Percentiles rank a stretch among this genome's conserved stretches.
Evolutionary conservation across 345 rosid species (phyloP).

Genomic region (Raphanus sativus): DNA sequence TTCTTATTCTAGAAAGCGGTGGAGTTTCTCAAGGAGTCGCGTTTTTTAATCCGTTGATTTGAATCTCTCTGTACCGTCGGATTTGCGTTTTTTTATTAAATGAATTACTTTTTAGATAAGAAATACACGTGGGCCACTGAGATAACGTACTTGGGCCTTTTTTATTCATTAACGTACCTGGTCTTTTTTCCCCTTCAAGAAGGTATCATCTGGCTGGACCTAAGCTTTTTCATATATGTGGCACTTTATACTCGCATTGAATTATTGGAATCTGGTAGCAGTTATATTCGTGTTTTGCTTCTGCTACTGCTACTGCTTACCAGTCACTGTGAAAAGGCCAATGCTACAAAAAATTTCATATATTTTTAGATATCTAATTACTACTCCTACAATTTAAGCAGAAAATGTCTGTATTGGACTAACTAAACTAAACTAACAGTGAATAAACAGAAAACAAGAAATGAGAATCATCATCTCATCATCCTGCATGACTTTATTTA

Average conservation of each 20-base stretch:
- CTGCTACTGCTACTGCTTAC: not conserved
- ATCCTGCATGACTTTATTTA: not conserved
- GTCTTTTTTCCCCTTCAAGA: not conserved
- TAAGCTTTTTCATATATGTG: slow-evolving; percentile 3
- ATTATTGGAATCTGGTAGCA: not conserved
- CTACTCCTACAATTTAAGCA: not conserved
- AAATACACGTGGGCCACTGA: slow-evolving; percentile 28
- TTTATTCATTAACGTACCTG: slow-evolving; percentile 12
- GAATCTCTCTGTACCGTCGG: not conserved
- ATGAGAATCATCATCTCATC: not conserved
- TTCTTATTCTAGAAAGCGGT: slow-evolving; percentile 29
- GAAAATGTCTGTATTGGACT: not conserved
- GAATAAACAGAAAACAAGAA: not conserved
- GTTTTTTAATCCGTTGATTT: not conserved
- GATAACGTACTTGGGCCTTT: slow-evolving; percentile 8
- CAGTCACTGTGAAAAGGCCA: not conserved
- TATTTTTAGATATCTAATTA: not conserved
- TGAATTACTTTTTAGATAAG: not conserved
- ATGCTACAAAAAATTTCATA: not conserved
- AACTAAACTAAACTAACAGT: not conserved
- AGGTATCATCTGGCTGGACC: slow-evolving; percentile 25
- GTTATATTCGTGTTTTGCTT: not conserved
- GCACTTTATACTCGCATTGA: not conserved
- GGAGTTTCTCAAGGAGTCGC: slow-evolving; percentile 17
- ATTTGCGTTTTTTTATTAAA: not conserved